A percentile compares a stretch with the other conserved stretches of the same genome.
Conservation (phyloP, 495 filamentous ascomycete species). For the Penicillium salamii region DNA sequence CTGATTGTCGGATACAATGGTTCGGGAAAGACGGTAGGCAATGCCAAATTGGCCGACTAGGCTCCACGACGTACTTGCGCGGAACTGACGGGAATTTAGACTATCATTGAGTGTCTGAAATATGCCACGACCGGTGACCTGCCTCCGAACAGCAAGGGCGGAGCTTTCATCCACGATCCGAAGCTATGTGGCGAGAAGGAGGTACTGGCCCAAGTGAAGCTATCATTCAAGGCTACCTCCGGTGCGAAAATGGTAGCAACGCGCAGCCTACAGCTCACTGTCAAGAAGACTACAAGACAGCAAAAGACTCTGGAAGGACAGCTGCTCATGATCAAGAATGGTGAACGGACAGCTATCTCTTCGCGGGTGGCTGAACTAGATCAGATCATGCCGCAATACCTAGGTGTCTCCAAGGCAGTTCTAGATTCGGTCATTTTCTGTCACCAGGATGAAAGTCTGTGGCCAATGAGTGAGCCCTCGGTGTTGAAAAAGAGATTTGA, state of each 20-base stretch:
- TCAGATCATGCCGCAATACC: conserved; percentile 75
- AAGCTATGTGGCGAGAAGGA: conserved; percentile 89
- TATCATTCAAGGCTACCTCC: conserved; percentile 74
- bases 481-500: conserved; percentile 91
- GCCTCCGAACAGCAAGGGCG: conserved; percentile 89
- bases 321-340: conserved; percentile 70
- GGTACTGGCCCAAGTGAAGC: conserved; percentile 85
- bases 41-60: neutral
- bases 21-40: conserved; percentile 81
- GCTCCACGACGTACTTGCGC: neutral
- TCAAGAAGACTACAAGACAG: conserved; percentile 73
- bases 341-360: conserved; percentile 75
- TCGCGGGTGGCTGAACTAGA: conserved; percentile 77
- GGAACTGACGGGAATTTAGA: conserved; percentile 43
- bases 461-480: conserved; percentile 91
- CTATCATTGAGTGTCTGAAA: conserved; percentile 98
- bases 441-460: conserved; percentile 95
- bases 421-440: conserved; percentile 96
- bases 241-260: conserved; percentile 76
- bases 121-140: conserved; percentile 95
- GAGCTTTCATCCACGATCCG: conserved; percentile 95
- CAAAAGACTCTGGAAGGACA: conserved; percentile 79
- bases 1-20: conserved; percentile 97
- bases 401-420: conserved; percentile 87
- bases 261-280: conserved; percentile 76